These are phyloP conservation scores for Asclepias syriaca DNA, from an alignment of 257 asterid genomes.

Conservation along the genomic window DNA sequence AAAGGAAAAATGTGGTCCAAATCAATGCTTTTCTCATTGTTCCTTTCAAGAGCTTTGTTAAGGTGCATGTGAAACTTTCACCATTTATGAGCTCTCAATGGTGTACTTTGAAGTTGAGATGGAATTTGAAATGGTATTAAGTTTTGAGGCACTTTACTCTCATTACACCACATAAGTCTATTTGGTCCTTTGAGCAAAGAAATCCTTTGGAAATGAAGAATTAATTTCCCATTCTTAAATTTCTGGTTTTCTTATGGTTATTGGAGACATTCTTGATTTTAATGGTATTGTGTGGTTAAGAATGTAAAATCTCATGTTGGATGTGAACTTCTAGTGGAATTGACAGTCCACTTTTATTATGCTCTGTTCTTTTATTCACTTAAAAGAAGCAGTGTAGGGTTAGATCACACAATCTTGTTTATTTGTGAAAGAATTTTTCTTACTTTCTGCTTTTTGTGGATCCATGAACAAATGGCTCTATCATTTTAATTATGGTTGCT, in stretches of 20 bases:
- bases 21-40: not conserved
- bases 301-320: not conserved
- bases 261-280: not conserved
- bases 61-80: not conserved
- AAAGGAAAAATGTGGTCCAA: not conserved
- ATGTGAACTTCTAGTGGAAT: not conserved
- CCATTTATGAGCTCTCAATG: not conserved
- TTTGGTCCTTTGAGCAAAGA: not conserved
- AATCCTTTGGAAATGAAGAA: not conserved
- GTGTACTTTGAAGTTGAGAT: not conserved
- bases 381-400: not conserved
- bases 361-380: not conserved
- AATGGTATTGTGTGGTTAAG: not conserved
- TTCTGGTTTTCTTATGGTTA: not conserved
- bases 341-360: not conserved
- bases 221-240: too few relatives aligned
- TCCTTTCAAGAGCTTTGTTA: not conserved
- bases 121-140: not conserved
- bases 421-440: not conserved
- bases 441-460: not conserved
- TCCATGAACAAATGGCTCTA: not conserved
- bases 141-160: conserved; percentile 1
- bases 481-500: not conserved
- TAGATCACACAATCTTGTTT: not conserved
- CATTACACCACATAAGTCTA: not conserved